These are phyloP conservation scores for Onygenales sp. DNA, from an alignment of 2,329 filamentous ascomycete genomes.

Conservation along the genomic window DNA sequence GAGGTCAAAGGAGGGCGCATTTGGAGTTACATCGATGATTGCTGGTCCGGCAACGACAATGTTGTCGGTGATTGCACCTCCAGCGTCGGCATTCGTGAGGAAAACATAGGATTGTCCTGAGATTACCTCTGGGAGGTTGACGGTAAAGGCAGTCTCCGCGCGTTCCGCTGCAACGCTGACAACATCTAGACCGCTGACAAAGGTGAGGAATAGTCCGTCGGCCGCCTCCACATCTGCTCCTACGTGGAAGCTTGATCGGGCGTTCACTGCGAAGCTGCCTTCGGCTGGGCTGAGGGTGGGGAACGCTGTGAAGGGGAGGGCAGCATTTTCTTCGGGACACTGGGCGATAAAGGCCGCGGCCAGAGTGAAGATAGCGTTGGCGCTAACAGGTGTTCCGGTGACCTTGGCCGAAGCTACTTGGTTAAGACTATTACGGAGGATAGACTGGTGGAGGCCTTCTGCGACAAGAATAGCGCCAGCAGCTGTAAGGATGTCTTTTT, in stretches of 20 bases:
- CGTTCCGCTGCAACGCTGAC: constrained; percentile 12
- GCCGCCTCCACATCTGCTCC: constrained; percentile 3
- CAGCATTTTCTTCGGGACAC: constrained; percentile 47
- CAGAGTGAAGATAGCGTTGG: constrained; percentile 55
- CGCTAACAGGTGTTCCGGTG: constrained; percentile 50
- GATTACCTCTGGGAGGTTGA: constrained; percentile 16
- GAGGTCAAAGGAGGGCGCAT: constrained; percentile 4
- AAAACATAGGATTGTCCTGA: constrained; percentile 22
- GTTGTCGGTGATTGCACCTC: constrained; percentile 17
- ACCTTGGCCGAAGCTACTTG: constrained; percentile 48
- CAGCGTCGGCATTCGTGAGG: constrained; percentile 16
- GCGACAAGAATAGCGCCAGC: constrained; percentile 56
- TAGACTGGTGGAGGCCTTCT: constrained; percentile 55
- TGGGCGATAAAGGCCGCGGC: constrained; percentile 51
- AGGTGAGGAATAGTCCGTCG: constrained; percentile 15
- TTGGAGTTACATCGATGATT: constrained; percentile 20
- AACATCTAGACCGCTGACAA: constrained; percentile 17
- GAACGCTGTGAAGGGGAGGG: constrained; percentile 53
- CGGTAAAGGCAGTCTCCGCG: constrained; percentile 10
- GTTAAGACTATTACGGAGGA: constrained; percentile 44
- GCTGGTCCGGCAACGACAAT: constrained; percentile 22
- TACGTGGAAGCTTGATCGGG: constrained; percentile 11
- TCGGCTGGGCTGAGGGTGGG: constrained; percentile 32
- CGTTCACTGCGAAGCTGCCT: constrained; percentile 10
- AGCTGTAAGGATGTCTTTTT: constrained; percentile 49